Evolutionary conservation across 140 eudicot species (phyloP).

Genomic region (Bidens hawaiensis): DNA sequence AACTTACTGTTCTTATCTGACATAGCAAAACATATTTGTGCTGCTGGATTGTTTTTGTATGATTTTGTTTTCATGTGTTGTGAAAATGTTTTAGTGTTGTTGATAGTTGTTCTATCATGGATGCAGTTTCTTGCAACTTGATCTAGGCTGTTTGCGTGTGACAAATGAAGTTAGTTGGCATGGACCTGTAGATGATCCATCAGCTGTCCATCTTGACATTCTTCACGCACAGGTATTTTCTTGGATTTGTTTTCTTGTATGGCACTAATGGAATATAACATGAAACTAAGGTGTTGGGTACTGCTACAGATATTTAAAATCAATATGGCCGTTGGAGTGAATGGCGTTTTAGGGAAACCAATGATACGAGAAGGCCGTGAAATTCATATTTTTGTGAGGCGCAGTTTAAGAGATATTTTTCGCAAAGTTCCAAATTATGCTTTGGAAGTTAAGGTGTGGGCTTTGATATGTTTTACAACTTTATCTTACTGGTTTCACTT

Average conservation of each 20-base stretch:
- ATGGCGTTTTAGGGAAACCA: conserved; percentile 76
- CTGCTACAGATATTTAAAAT: conserved; percentile 72
- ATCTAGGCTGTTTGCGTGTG: conserved; percentile 75
- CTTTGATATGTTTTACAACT: conserved; percentile 9
- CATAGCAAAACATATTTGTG: background rate
- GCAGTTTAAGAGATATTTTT: conserved; percentile 87
- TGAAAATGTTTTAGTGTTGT: conserved; percentile 5
- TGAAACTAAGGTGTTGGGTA: conserved; percentile 12
- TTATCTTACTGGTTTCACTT: conserved; percentile 2
- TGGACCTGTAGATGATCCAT: conserved; percentile 84
- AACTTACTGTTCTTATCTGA: background rate
- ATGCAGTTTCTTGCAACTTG: conserved; percentile 94
- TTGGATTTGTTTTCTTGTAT: background rate
- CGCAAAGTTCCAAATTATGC: conserved; percentile 86
- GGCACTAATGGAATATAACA: conserved; percentile 8
- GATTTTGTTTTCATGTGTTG: conserved; percentile 2
- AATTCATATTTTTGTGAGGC: conserved; percentile 69
- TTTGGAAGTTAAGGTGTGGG: conserved; percentile 85
- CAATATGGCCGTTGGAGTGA: conserved; percentile 87
- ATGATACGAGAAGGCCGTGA: conserved; percentile 93
- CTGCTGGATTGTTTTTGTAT: conserved; percentile 6
- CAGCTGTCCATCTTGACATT: conserved; percentile 96
- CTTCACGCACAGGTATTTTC: conserved; percentile 81
- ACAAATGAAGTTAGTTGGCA: conserved; percentile 82
- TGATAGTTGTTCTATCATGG: conserved; percentile 9